phyloP scores from a whole-genome alignment of 1,284 basidiomycete species.

The Exsudoporus floridanus region DNA sequence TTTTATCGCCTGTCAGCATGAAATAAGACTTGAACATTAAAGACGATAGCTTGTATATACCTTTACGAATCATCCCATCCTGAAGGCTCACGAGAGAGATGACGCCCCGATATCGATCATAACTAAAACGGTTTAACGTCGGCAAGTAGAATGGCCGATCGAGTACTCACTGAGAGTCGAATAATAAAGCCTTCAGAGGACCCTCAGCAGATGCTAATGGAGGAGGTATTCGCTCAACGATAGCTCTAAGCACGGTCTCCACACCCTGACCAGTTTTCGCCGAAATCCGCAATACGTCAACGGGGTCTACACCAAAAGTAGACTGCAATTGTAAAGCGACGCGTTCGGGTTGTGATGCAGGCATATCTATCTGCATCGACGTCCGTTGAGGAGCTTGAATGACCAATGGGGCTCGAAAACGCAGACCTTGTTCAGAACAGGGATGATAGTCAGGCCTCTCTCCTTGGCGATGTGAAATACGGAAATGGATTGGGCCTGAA shows the following conservation, averaged over 20 bases:
- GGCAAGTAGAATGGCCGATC: neutral
- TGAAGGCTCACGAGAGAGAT: constrained; percentile 89
- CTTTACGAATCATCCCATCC: constrained; percentile 63
- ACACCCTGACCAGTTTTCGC: constrained; percentile 92
- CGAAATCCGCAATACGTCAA: constrained; percentile 76
- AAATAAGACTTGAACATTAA: neutral
- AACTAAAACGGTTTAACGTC: constrained; percentile 51
- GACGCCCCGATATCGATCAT: constrained; percentile 95
- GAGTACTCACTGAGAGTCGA: constrained; percentile 81
- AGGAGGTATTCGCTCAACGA: constrained; percentile 81
- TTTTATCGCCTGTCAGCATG: constrained; percentile 71
- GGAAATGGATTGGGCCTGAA: constrained; percentile 97
- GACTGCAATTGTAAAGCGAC: constrained; percentile 80
- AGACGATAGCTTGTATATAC: constrained; percentile 34
- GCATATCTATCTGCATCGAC: constrained; percentile 74
- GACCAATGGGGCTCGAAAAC: neutral
- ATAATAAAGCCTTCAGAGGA: constrained; percentile 83
- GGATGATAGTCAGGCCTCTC: constrained; percentile 82
- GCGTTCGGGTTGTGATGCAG: constrained; percentile 78
- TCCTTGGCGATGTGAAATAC: constrained; percentile 90
- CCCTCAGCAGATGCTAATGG: constrained; percentile 54
- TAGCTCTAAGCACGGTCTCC: constrained; percentile 72
- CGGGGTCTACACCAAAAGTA: constrained; percentile 76
- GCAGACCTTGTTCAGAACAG: constrained; percentile 89
- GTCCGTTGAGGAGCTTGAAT: constrained; percentile 2